Base-by-base conservation (phyloP, 2,329 filamentous ascomycete species). In the Zalaria sp. region DNA sequence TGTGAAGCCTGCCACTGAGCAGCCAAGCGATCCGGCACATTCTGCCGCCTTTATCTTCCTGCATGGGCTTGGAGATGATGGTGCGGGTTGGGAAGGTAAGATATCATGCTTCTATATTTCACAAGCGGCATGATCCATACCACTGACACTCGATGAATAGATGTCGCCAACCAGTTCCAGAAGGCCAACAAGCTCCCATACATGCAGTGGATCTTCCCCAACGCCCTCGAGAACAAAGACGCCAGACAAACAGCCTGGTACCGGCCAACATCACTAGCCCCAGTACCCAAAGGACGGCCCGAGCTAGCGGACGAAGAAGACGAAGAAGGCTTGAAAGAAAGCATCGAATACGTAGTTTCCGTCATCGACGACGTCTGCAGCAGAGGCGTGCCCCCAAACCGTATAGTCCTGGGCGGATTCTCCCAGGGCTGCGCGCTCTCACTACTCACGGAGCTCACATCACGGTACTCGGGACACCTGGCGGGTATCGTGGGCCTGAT, bases 171-270 rank as follows among this genome's bases (percentile, higher is more conserved):
- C 27, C 67, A 69, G 47, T 71, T 72, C 48, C 67, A 69, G 44
- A 50, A 61, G 34, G 64, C 64, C 36, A 53, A 56, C 45, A 72
- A 71, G 52, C 58, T 72, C 4, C 60, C 66, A 0, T 60, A 69
- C 49, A 53, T 71, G 47, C 57, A 60, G 38, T 72, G 68, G 68
- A 55, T 71, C 34, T 60, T 73, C 27, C 69, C 71, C 9, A 71
- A 68, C 42, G 68, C 69, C 3, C 56, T 60, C 35, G 58, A 66
- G 34, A 64, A 70, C 49, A 62, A 57, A 43, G 65, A 70, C 37
- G 57, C 66, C 10, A 61, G 60, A 47, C 54, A 62, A 25, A 66
- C 60, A 44, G 69, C 65, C 18, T 72, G 66, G 69, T 70, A 61
- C 53, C 57, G 55, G 18, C 68, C 62, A 1, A 63, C 58, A 11